These are phyloP conservation scores for Euphrasia arctica DNA, from an alignment of 305 asterid genomes.

Conservation along the genomic window DNA sequence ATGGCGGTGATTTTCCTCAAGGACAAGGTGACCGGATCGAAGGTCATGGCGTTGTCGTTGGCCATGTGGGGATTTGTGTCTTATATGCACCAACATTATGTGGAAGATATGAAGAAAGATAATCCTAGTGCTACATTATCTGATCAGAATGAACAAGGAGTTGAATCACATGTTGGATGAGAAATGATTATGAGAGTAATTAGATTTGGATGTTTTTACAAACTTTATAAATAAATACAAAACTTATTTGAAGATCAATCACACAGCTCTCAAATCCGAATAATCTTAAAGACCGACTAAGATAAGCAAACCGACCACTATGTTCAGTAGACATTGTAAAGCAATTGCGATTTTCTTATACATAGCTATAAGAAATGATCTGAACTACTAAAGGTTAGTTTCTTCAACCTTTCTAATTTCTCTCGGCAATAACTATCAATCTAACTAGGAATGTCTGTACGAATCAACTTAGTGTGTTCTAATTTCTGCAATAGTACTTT, in stretches of 20 bases:
- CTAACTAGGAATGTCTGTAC: not conserved
- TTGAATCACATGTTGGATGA: not conserved
- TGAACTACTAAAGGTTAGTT: not conserved
- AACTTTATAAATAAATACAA: no score
- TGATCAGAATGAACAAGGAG: no score
- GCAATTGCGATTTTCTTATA: no score
- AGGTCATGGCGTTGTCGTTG: constrained; percentile 52
- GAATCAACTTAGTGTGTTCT: not conserved
- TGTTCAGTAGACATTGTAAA: no score
- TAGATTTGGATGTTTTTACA: no score
- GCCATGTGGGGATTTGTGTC: constrained; percentile 75
- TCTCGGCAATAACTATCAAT: not conserved
- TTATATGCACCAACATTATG: constrained; percentile 61
- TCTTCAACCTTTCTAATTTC: not conserved
- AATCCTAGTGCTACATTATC: no score
- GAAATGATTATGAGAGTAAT: no score
- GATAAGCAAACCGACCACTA: no score
- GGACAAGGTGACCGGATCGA: constrained; percentile 54
- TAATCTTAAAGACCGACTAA: no score
- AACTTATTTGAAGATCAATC: no score
- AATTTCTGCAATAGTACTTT: not conserved
- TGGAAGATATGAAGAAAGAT: constrained; percentile 36
- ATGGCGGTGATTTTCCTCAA: constrained; percentile 49
- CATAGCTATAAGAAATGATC: no score
- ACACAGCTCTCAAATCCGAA: no score